phyloP scores from a whole-genome alignment of 371 early-diverging fungal species.

The Funneliformis caledonium region DNA sequence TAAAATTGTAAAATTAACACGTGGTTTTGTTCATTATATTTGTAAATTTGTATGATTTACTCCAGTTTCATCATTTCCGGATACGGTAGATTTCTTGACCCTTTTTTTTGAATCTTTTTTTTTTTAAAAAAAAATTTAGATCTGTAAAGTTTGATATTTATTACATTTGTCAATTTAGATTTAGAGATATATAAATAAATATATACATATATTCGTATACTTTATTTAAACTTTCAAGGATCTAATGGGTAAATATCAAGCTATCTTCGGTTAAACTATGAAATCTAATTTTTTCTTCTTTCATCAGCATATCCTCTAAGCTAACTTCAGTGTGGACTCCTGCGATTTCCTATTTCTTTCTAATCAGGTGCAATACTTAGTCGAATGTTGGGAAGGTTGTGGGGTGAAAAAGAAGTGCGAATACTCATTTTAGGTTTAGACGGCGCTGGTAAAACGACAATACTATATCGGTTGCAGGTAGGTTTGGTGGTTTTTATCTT shows the following conservation, averaged over 20 bases:
- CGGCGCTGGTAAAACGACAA: conserved; percentile 99
- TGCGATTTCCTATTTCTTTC: neutral
- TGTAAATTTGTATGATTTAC: neutral
- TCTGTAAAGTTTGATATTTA: neutral
- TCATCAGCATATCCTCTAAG: conserved; percentile 11
- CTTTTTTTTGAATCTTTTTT: neutral
- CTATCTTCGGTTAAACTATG: neutral
- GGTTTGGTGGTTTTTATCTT: neutral
- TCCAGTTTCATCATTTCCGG: neutral
- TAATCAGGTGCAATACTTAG: conserved; percentile 58
- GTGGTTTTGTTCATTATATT: neutral
- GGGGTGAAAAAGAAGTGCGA: conserved; percentile 93
- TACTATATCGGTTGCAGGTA: conserved; percentile 82
- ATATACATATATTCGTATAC: neutral
- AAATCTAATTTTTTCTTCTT: neutral
- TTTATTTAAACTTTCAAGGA: neutral
- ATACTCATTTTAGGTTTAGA: conserved; percentile 97
- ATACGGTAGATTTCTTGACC: neutral
- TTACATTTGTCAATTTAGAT: too few species aligned
- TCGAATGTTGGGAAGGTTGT: conserved; percentile 65
- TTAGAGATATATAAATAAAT: too few species aligned
- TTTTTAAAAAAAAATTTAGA: neutral
- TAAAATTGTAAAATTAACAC: neutral
- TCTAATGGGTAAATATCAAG: neutral
- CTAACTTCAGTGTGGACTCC: conserved; percentile 1